Base-by-base conservation (phyloP, 2,329 filamentous ascomycete species). In the Knufia petricola region DNA sequence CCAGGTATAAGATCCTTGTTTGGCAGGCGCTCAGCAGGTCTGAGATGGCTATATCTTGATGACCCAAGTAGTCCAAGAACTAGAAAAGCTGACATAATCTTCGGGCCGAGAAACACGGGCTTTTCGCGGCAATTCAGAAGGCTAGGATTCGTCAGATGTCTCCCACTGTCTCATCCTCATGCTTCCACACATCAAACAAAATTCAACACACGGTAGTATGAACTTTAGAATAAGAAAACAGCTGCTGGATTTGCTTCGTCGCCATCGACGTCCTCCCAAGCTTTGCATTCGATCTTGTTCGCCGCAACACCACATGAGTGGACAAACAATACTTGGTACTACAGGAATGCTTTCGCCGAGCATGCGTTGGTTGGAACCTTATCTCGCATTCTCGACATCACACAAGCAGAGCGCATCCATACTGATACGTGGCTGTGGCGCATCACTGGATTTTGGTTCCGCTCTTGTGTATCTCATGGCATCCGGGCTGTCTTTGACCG, bases 401-500 rank as follows among this genome's bases (percentile, higher is more conserved):
- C 19, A 19, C 37, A 12, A 9, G 15, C 37, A 40, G 6, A 40
- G 26, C 6, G 15, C 15, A 24, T 23, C 37, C 21, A 40, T 21
- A 21, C 37, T 17, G 21, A 24, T 9, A 40, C 10, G 19, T 9
- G 37, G 21, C 19, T 40, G 37, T 21, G 19, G 37, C 37, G 37
- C 8, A 40, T 24, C 19, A 17, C 37, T 40, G 37, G 19, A 20
- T 12, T 4, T 6, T 21, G 3, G 10, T 40, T 17, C 37, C 21
- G 37, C n/a, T 21, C 21, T 21, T n/a, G 9, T 13, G 37, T 37
- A 37, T 23, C 21, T 43, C 21, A 17, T 7, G 21, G 4, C 40
- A 28, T 43, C n/a, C n/a, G n/a, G n/a, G n/a, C n/a, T n/a, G 21
- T 23, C 40, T 43, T 3, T 43, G 26, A 43, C 30, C 40, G 4